phyloP scores from a whole-genome alignment of 768 basidiomycete species.

The Amanita inopinata region DNA sequence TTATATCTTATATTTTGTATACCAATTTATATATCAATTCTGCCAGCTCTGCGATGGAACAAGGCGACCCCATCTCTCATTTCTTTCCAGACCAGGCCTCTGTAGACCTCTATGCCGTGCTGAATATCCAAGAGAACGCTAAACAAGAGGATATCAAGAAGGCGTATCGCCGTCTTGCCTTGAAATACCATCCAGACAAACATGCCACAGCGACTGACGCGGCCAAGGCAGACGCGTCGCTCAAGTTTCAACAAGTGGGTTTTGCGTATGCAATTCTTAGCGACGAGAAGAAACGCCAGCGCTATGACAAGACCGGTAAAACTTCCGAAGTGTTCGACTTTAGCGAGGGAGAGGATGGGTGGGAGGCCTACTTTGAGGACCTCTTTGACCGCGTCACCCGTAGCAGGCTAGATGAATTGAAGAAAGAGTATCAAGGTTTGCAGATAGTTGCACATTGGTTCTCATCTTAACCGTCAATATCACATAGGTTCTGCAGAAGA shows the following conservation, averaged over 20 bases:
- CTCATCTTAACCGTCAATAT: neutral
- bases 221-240: conserved; percentile 58
- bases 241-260: conserved; percentile 85
- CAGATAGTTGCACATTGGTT: neutral
- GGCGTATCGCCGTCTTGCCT: conserved; percentile 77
- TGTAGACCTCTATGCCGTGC: conserved; percentile 72
- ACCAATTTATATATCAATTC: neutral
- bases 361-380: conserved; percentile 93
- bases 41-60: conserved; percentile 40
- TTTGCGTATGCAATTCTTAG: conserved; percentile 88
- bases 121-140: conserved; percentile 45
- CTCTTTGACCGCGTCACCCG: conserved; percentile 83
- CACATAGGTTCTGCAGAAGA: conserved; percentile 77
- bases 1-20: neutral
- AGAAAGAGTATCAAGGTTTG: conserved; percentile 86
- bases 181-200: conserved; percentile 87
- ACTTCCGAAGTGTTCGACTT: conserved; percentile 74
- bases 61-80: conserved; percentile 59
- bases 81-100: conserved; percentile 69
- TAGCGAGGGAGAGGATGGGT: conserved; percentile 71
- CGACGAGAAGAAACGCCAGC: conserved; percentile 62
- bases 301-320: conserved; percentile 80
- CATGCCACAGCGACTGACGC: conserved; percentile 50
- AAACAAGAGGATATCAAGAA: conserved; percentile 65
- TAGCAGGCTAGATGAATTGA: conserved; percentile 85